phyloP scores from a whole-genome alignment of 1,284 basidiomycete species.

The Microbotryomycetes sp. region DNA sequence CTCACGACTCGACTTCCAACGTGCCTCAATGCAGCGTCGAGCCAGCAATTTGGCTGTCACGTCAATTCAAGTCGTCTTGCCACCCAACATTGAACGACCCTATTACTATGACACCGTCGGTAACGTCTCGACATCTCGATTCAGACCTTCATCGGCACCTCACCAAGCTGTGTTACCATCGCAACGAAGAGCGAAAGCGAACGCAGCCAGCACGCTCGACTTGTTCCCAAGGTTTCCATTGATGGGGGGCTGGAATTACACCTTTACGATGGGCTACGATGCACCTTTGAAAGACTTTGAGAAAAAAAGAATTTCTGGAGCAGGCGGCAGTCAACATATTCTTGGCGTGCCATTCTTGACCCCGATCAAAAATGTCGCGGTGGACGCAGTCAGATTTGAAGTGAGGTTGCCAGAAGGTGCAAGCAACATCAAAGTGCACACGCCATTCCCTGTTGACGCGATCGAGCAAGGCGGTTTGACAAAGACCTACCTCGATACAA shows the following conservation, averaged over 20 bases:
- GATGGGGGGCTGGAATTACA: conserved; percentile 96
- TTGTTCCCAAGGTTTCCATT: conserved; percentile 85
- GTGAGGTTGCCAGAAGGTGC: conserved; percentile 92
- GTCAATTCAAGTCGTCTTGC: conserved; percentile 65
- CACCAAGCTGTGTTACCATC: conserved; percentile 41
- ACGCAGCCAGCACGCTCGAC: conserved; percentile 56
- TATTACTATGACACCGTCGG: conserved; percentile 90
- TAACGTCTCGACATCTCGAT: conserved; percentile 90
- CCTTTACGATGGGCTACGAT: conserved; percentile 89
- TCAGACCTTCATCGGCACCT: conserved; percentile 60
- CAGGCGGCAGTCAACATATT: conserved; percentile 50
- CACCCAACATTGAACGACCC: conserved; percentile 66
- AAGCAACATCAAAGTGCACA: conserved; percentile 63
- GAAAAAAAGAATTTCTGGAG: conserved; percentile 53
- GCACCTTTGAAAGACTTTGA: conserved; percentile 62
- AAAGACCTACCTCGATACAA: conserved; percentile 88
- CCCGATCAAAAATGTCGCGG: conserved; percentile 67
- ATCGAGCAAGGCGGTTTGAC: conserved; percentile 39
- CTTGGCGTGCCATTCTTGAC: conserved; percentile 83
- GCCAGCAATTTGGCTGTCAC: conserved; percentile 48
- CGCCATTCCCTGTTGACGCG: conserved; percentile 67
- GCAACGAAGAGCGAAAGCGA: conserved; percentile 41
- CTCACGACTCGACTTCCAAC: conserved; percentile 83
- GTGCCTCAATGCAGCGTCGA: conserved; percentile 58
- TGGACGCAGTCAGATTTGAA: conserved; percentile 69